These are phyloP conservation scores for Rutstroemia sp. DNA, from an alignment of 2,329 filamentous ascomycete genomes.

Conservation along the genomic window DNA sequence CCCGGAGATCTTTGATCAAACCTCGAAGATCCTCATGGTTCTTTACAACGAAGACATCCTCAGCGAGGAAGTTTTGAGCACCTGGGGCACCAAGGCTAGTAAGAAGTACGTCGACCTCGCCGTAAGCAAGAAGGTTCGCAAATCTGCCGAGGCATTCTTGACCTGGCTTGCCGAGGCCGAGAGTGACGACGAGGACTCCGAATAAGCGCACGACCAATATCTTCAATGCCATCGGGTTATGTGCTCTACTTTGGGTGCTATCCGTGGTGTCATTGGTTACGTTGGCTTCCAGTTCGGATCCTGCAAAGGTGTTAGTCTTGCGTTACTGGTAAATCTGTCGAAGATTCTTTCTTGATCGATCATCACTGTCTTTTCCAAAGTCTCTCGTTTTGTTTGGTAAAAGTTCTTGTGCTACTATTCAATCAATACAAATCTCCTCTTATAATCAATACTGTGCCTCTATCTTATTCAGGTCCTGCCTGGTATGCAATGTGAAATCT, in stretches of 20 bases:
- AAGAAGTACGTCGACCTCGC: conserved; percentile 94
- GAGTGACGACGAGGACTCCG: conserved; percentile 57
- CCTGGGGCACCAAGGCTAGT: conserved; percentile 91
- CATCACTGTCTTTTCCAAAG: neutral
- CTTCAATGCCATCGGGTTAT: neutral
- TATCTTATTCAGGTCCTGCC: too few species aligned
- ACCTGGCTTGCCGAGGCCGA: conserved; percentile 88
- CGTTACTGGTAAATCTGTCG: too few species aligned
- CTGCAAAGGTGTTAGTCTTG: too few species aligned
- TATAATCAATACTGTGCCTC: neutral
- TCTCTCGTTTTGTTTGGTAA: neutral
- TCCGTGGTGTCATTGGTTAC: neutral
- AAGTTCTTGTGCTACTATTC: neutral
- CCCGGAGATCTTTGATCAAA: conserved; percentile 66
- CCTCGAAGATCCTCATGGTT: conserved; percentile 81
- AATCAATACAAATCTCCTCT: conserved; percentile 2
- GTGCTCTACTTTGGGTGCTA: neutral
- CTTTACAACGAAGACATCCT: conserved; percentile 89
- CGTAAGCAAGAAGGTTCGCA: conserved; percentile 91
- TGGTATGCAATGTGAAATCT: too few species aligned
- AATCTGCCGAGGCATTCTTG: conserved; percentile 88
- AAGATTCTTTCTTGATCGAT: neutral
- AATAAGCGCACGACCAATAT: conserved; percentile 34
- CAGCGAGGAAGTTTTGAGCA: conserved; percentile 78
- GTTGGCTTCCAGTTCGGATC: too few species aligned